A percentile compares a stretch with the other conserved stretches of the same genome.
These are phyloP conservation scores for Ulota crispa DNA, from an alignment of 225 moss, liverwort and hornwort genomes.

Conservation along the genomic window DNA sequence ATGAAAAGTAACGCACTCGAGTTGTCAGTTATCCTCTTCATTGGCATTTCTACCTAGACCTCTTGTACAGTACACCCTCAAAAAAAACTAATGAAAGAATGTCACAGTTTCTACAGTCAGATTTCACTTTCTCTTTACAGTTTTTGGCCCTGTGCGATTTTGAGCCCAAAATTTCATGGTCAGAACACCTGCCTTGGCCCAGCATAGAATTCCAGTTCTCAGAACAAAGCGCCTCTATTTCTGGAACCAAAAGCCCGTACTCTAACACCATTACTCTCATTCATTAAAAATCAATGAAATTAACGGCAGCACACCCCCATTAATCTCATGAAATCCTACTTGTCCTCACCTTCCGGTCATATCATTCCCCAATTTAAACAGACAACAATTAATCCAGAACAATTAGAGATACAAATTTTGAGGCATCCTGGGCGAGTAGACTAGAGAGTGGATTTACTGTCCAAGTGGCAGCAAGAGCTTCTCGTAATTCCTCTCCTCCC, in stretches of 20 bases:
- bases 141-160: too few species aligned
- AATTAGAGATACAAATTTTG: background rate
- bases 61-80: background rate
- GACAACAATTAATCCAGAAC: background rate
- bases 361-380: background rate
- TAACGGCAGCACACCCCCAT: background rate
- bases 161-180: background rate
- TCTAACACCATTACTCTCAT: background rate
- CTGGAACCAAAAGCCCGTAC: background rate
- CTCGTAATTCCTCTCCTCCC: background rate
- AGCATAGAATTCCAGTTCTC: background rate
- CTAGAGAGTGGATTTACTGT: background rate
- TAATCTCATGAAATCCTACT: background rate
- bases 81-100: background rate
- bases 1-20: too few species aligned
- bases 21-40: background rate
- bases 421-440: background rate
- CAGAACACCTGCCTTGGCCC: background rate
- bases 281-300: too few species aligned
- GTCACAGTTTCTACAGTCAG: background rate
- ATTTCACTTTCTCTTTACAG: background rate
- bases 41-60: background rate
- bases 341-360: background rate
- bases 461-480: slow-evolving; percentile 5
- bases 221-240: background rate